Evolutionary conservation across 2,329 filamentous ascomycete genomes (phyloP).

Genomic region (Corniculantispora saksenae): DNA sequence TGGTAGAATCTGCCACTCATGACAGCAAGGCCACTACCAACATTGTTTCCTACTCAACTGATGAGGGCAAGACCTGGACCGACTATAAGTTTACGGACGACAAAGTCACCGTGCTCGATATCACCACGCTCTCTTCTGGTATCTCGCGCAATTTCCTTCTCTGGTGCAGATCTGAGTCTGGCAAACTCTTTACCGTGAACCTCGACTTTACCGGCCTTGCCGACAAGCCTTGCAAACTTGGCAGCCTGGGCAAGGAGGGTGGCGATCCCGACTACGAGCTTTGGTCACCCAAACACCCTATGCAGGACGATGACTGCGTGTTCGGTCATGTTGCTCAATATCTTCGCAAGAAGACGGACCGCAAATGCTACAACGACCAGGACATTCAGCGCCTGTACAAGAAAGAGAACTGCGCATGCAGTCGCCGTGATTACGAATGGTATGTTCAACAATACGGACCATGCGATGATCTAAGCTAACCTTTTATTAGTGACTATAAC

Average conservation of each 20-base stretch:
- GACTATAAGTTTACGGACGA: slow-evolving; percentile 72
- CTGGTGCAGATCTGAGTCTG: slow-evolving; percentile 67
- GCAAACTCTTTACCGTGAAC: slow-evolving; percentile 71
- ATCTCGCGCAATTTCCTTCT: slow-evolving; percentile 88
- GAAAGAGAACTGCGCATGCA: slow-evolving; percentile 80
- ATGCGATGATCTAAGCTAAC: slow-evolving; percentile 28
- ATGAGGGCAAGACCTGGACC: slow-evolving; percentile 80
- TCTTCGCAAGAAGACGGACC: slow-evolving; percentile 81
- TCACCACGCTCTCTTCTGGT: slow-evolving; percentile 87
- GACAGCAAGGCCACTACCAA: slow-evolving; percentile 71
- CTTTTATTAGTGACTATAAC: slow-evolving; percentile 78
- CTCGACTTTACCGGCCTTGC: slow-evolving; percentile 85
- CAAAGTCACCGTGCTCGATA: slow-evolving; percentile 72
- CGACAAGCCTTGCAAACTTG: slow-evolving; percentile 68
- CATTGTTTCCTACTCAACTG: slow-evolving; percentile 70
- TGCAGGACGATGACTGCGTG: slow-evolving; percentile 76
- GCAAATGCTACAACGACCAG: slow-evolving; percentile 79
- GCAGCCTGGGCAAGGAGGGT: slow-evolving; percentile 66
- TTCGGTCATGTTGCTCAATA: slow-evolving; percentile 92
- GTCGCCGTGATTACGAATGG: slow-evolving; percentile 89
- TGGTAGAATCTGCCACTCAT: slow-evolving; percentile 70
- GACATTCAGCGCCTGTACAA: slow-evolving; percentile 70
- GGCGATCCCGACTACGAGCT: slow-evolving; percentile 72
- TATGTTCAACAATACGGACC: slow-evolving; percentile 43
- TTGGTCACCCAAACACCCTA: slow-evolving; percentile 85